Conservation (phyloP, 768 basidiomycete species). For the Rhodotorula graminis region DNA sequence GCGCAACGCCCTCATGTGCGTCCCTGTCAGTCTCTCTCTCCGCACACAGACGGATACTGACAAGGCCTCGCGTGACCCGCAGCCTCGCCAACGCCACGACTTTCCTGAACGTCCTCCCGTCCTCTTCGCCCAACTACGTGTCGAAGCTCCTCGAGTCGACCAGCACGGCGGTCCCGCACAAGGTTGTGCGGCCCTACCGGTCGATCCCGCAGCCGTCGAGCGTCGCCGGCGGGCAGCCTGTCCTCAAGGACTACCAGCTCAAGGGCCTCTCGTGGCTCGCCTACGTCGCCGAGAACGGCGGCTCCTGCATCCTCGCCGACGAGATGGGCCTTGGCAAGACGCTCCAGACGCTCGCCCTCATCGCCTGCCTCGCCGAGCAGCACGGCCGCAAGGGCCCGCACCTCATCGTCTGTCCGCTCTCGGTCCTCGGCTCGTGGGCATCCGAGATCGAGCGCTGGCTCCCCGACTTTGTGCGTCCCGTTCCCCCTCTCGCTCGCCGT, state of each 20-base stretch:
- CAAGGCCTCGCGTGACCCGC: not conserved
- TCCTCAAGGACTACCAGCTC: slow-evolving; percentile 70
- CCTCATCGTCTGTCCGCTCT: slow-evolving; percentile 68
- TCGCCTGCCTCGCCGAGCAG: slow-evolving; percentile 63
- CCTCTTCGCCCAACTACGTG: slow-evolving; percentile 1
- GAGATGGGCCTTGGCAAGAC: slow-evolving; percentile 68
- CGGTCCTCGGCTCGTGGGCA: slow-evolving; percentile 61
- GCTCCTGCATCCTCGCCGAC: slow-evolving; percentile 70
- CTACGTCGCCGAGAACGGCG: slow-evolving; percentile 64
- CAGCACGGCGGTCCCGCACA: not conserved
- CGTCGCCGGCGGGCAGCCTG: slow-evolving; percentile 50
- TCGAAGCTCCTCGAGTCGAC: slow-evolving; percentile 2
- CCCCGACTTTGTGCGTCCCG: slow-evolving; percentile 35
- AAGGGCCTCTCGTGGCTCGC: slow-evolving; percentile 64
- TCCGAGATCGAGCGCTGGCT: slow-evolving; percentile 50
- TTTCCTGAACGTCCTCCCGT: slow-evolving; percentile 12
- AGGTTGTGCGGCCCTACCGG: slow-evolving; percentile 47
- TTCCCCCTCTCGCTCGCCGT: not conserved
- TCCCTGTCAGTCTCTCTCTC: no score
- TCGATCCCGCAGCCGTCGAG: slow-evolving; percentile 54
- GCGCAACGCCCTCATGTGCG: slow-evolving; percentile 20
- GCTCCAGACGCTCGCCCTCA: slow-evolving; percentile 59
- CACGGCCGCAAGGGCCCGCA: slow-evolving; percentile 58
- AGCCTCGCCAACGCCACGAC: slow-evolving; percentile 7
- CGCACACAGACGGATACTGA: no score